Base-by-base conservation (phyloP, 2,329 filamentous ascomycete species). In the Pyrenochaeta sp. region DNA sequence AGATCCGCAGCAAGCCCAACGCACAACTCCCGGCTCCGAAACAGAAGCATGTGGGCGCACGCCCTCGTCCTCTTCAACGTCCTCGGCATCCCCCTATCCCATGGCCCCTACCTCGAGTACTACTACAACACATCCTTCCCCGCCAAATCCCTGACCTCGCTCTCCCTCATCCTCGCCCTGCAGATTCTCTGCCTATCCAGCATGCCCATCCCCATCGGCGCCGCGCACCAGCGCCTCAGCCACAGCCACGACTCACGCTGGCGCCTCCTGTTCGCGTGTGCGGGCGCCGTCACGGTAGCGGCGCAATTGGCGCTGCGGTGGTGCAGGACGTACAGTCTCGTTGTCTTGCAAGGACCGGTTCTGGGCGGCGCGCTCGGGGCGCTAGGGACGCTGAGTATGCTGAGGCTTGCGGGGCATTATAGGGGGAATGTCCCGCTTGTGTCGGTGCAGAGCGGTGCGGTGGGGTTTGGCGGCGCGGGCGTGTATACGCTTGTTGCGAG, bases 371-470 rank as follows among this genome's bases (percentile, higher is more conserved):
- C 42, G 1, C 34, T 66, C 2, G 64, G 65, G 0, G 34, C 48
- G 1, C 27, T 65, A 14, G 35, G 41, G 2, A 45, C 51, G 1
- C 7, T 56, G 1, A 46, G 49, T 3, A 52, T 44, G 7, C 32
- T 56, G 1, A 46, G 45, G 4, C 47, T 65, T 2, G 54, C 53
- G 1, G 44, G 41, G 2, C 64, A 67, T 26, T 67, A 61, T 34
- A 45, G 37, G 15, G 43, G 53, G 23, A 44, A 65, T 9, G 18
- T 62, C 3, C 63, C 70, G 1, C 53, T 72, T 3, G 69, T 69
- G 26, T 71, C 67, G 3, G 60, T 68, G 23, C 66, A 69, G 7
- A 62, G 68, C 1, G 51, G 48, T 0, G 57, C 35, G 6, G 43
- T 45, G 3, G 60, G 45, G 0, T 49, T 60, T n/a, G 8, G 44